Conservation (phyloP, 2,329 filamentous ascomycete species). For the Colletotrichum sp. region DNA sequence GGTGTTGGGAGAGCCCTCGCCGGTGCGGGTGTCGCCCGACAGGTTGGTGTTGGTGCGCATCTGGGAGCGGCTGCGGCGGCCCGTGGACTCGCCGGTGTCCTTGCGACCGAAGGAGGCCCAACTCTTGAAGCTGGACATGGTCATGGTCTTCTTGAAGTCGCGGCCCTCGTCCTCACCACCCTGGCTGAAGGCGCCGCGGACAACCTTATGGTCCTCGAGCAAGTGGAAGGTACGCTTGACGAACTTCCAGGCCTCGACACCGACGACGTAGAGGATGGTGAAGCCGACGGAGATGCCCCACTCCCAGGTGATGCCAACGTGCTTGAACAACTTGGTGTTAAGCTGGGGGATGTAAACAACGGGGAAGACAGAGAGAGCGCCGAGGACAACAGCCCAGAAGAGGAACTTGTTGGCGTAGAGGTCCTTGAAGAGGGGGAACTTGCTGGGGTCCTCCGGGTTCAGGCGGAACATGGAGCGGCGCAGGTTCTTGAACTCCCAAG, state of each 20-base stretch:
- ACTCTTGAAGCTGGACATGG: slow-evolving; percentile 56
- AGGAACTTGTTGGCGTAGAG: slow-evolving; percentile 74
- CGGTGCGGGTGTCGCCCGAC: slow-evolving; percentile 20
- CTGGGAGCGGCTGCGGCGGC: slow-evolving; percentile 15
- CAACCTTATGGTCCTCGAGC: slow-evolving; percentile 57
- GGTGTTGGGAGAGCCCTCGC: slow-evolving; percentile 7
- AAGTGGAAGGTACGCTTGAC: slow-evolving; percentile 63
- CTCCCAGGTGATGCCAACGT: slow-evolving; percentile 75
- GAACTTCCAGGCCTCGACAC: slow-evolving; percentile 76
- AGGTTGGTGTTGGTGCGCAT: slow-evolving; percentile 19
- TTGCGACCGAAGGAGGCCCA: slow-evolving; percentile 48
- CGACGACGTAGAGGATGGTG: slow-evolving; percentile 67
- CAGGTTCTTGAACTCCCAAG: slow-evolving; percentile 80
- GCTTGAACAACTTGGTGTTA: slow-evolving; percentile 75
- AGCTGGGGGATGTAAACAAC: slow-evolving; percentile 76
- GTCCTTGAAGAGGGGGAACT: slow-evolving; percentile 63
- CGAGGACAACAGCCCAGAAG: slow-evolving; percentile 69
- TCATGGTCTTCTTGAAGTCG: slow-evolving; percentile 52
- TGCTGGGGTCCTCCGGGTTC: slow-evolving; percentile 55
- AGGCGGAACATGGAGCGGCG: slow-evolving; percentile 75
- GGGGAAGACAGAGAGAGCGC: slow-evolving; percentile 67
- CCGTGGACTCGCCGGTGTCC: slow-evolving; percentile 42
- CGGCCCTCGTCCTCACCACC: slow-evolving; percentile 49
- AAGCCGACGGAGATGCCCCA: slow-evolving; percentile 73
- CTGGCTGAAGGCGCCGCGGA: slow-evolving; percentile 57